Conservation (phyloP, 1,284 basidiomycete genomes). For the Rhizopogon hawkerae region DNA sequence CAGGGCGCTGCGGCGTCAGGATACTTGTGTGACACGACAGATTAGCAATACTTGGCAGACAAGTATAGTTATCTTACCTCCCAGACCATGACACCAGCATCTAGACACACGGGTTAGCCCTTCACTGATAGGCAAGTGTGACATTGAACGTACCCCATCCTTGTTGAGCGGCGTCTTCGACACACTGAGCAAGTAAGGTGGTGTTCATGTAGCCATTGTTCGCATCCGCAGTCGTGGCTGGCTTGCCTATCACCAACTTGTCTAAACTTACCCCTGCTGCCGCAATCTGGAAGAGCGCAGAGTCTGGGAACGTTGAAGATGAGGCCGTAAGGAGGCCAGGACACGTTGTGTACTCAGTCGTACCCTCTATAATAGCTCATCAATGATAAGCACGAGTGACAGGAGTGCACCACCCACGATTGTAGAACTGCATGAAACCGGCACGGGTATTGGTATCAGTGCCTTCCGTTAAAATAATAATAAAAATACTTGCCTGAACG, state of each 20-base stretch:
- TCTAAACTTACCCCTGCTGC: conserved; percentile 32
- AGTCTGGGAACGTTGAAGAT: conserved; percentile 41
- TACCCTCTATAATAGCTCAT: conserved; percentile 36
- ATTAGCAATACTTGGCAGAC: not conserved
- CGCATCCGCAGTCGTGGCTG: conserved; percentile 31
- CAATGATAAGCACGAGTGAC: not conserved
- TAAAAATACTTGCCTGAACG: conserved; percentile 25
- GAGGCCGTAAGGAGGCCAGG: conserved; percentile 44
- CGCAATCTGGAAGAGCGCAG: conserved; percentile 41
- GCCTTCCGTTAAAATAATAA: not conserved
- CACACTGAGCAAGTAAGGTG: conserved; percentile 35
- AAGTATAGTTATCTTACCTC: conserved; percentile 25
- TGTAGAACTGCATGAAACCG: conserved; percentile 41
- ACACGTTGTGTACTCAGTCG: conserved; percentile 51
- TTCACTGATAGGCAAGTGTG: not conserved
- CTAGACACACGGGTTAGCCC: conserved; percentile 16
- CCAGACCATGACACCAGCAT: conserved; percentile 45
- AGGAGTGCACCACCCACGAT: conserved; percentile 33
- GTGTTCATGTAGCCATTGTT: conserved; percentile 39
- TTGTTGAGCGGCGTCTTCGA: conserved; percentile 32
- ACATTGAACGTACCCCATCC: conserved; percentile 35
- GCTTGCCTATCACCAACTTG: conserved; percentile 48
- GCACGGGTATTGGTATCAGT: not conserved
- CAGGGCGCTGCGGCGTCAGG: conserved; percentile 39
- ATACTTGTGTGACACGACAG: conserved; percentile 19